Base-by-base conservation (phyloP, 2,329 filamentous ascomycete species). In the Dactylellina cionopaga region DNA sequence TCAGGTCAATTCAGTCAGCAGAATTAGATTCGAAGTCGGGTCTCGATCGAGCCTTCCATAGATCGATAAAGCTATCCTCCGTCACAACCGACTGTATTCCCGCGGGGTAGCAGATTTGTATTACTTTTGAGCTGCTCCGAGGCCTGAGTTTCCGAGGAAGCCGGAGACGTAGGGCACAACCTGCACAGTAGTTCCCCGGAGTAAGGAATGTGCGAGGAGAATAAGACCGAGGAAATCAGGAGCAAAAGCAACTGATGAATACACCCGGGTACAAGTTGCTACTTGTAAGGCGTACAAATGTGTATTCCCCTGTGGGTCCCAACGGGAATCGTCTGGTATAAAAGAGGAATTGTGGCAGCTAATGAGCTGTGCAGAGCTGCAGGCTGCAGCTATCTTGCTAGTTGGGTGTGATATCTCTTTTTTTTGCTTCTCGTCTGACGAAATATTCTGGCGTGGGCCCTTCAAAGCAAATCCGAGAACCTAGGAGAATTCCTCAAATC, bases 291-390 rank as follows among this genome's bases (percentile, higher is more conserved):
- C 31, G 65, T 62, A 51, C 55, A 56, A 62, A 37, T 41, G 47
- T 17, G 49, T 37, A 39, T 25, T n/a, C 65, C 47, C 51, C 51
- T 35, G 25, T 27, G 25, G 10, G 17, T 7, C 54, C 13, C 37
- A 46, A 56, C 56, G 49, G 56, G 27, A 39, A 49, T 49, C 25
- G 49, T 44, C 58, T 17, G 33, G 55, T 63, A 58, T 58, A 58
- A 43, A 63, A 46, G 31, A 22, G 55, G 55, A 46, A 51, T 10
- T 46, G 39, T 51, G n/a, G n/a, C n/a, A n/a, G n/a, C n/a, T n/a
- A n/a, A n/a, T n/a, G n/a, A n/a, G n/a, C n/a, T n/a, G n/a, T n/a
- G n/a, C n/a, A n/a, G n/a, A 56, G 37, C 55, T 63, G 15, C 29
- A 60, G 56, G 55, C 39, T 63, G 29, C 22, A n/a, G 33, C 27